These are phyloP conservation scores for Podospora conica DNA, from an alignment of 495 filamentous ascomycete genomes.

Conservation along the genomic window DNA sequence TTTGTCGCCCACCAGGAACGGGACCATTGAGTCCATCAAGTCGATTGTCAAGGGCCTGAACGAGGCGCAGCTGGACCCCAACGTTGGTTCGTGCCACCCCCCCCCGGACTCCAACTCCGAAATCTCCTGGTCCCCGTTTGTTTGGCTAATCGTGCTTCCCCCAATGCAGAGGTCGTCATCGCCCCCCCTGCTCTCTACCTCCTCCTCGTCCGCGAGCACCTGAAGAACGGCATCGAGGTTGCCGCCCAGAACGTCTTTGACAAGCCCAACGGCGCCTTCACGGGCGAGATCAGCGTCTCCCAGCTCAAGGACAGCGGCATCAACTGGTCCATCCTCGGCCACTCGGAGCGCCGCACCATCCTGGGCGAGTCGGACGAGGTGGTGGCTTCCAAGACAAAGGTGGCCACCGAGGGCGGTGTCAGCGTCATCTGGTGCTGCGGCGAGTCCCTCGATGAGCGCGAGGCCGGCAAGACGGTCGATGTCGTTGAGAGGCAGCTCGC, in stretches of 20 bases:
- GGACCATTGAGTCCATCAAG: constrained; percentile 76
- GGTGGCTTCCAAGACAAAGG: constrained; percentile 87
- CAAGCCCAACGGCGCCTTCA: constrained; percentile 95
- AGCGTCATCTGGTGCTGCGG: constrained; percentile 94
- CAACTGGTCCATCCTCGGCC: constrained; percentile 84
- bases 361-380: constrained; percentile 80
- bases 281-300: constrained; percentile 86
- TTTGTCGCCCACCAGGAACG: constrained; percentile 62
- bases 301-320: constrained; percentile 85
- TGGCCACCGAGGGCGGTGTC: constrained; percentile 77
- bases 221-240: constrained; percentile 60
- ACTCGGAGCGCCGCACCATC: constrained; percentile 86
- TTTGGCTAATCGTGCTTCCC: background rate
- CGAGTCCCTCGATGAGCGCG: constrained; percentile 88
- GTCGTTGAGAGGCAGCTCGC: constrained; percentile 76
- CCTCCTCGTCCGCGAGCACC: constrained; percentile 68
- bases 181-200: constrained; percentile 89
- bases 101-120: background rate
- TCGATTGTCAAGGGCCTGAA: constrained; percentile 85
- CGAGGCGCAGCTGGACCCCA: constrained; percentile 62
- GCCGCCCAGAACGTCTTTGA: constrained; percentile 94
- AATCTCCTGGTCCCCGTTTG: no score
- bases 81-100: constrained; percentile 48
- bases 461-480: constrained; percentile 79
- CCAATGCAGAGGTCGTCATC: constrained; percentile 75